These are phyloP conservation scores for Phytophthora sp. DNA, from an alignment of 352 stramenopile genomes.

Conservation along the genomic window DNA sequence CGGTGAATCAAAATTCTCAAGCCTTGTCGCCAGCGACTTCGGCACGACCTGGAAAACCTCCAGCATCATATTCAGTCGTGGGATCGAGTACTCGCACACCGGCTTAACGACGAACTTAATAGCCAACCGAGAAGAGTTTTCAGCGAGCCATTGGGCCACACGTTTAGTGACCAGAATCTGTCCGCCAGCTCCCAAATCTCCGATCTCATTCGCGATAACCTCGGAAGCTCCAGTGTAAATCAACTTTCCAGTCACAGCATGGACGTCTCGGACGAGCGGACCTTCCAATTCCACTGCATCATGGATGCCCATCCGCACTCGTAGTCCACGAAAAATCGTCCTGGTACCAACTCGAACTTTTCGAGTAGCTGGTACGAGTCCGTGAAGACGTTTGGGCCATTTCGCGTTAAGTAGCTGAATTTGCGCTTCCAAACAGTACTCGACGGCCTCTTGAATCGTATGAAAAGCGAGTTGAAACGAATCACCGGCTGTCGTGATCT, in stretches of 20 bases:
- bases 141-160: slow-evolving; percentile 44
- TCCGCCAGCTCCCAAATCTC: slow-evolving; percentile 51
- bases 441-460: slow-evolving; percentile 54
- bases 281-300: slow-evolving; percentile 42
- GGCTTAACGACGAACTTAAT: slow-evolving; percentile 35
- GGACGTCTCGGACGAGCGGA: slow-evolving; percentile 35
- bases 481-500: slow-evolving; percentile 72
- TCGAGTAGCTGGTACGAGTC: slow-evolving; percentile 42
- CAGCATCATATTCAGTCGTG: slow-evolving; percentile 32
- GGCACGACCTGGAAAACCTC: slow-evolving; percentile 47
- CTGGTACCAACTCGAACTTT: slow-evolving; percentile 35
- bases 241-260: slow-evolving; percentile 50
- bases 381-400: slow-evolving; percentile 60
- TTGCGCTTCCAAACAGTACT: slow-evolving; percentile 58
- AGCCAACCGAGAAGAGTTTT: slow-evolving; percentile 23
- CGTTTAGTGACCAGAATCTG: slow-evolving; percentile 60
- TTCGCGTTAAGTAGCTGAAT: slow-evolving; percentile 49
- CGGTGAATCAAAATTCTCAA: slow-evolving; percentile 26
- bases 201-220: slow-evolving; percentile 57
- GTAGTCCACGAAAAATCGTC: slow-evolving; percentile 48
- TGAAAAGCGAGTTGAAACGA: slow-evolving; percentile 72
- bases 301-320: slow-evolving; percentile 59
- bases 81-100: slow-evolving; percentile 41
- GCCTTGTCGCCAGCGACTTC: slow-evolving; percentile 25
- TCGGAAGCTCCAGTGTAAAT: slow-evolving; percentile 54